Evolutionary conservation across 768 basidiomycete genomes (phyloP).

Genomic region (Cystofilobasidium capitatum): DNA sequence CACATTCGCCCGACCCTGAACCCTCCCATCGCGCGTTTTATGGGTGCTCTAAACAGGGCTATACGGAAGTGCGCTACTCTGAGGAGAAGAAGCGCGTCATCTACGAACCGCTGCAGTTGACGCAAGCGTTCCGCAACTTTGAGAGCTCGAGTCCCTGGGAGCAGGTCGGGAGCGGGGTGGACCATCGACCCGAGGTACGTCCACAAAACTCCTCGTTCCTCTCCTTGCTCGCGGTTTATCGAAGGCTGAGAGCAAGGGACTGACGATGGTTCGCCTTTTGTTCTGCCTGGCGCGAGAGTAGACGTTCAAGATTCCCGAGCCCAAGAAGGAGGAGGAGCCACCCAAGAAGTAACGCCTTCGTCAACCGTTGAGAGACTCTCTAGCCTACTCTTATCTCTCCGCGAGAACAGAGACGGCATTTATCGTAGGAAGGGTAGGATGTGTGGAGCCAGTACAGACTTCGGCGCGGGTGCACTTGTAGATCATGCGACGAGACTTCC

Average conservation of each 20-base stretch:
- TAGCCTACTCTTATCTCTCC: no score
- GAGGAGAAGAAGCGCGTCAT: conserved; percentile 96
- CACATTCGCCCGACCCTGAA: neutral
- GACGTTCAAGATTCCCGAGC: conserved; percentile 48
- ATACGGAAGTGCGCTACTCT: conserved; percentile 94
- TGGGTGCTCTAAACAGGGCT: conserved; percentile 54
- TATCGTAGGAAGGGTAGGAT: no score
- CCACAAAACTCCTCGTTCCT: conserved; percentile 41
- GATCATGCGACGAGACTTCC: no score
- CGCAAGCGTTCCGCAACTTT: conserved; percentile 97
- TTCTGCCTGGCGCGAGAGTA: conserved; percentile 8
- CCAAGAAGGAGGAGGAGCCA: conserved; percentile 81
- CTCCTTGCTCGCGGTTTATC: neutral
- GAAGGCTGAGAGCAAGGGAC: conserved; percentile 47
- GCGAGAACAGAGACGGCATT: no score
- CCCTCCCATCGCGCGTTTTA: neutral
- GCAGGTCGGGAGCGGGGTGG: conserved; percentile 64
- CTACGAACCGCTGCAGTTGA: conserved; percentile 92
- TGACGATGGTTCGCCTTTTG: conserved; percentile 38
- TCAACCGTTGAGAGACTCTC: no score
- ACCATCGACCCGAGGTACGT: conserved; percentile 50
- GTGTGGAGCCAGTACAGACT: no score
- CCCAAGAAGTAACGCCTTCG: conserved; percentile 39
- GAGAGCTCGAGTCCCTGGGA: conserved; percentile 92
- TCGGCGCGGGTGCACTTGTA: no score